Evolutionary conservation across 768 basidiomycete genomes (phyloP).

Genomic region (Rhodotorula taiwanensis): DNA sequence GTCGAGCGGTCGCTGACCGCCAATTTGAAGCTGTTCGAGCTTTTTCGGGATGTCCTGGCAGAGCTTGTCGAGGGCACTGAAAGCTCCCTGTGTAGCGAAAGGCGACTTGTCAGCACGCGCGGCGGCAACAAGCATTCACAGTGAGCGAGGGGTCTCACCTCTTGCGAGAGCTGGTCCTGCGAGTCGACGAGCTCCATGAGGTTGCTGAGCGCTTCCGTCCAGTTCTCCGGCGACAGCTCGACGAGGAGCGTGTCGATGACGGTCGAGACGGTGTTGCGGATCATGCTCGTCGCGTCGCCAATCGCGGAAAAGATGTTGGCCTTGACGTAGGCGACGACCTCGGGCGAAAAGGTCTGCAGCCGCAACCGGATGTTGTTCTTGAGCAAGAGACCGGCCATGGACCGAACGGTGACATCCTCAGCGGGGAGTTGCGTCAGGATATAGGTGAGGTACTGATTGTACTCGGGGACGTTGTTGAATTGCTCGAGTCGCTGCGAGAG

Average conservation of each 20-base stretch:
- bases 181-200: slow-evolving; percentile 75
- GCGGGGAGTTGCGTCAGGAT: slow-evolving; percentile 72
- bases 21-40: slow-evolving; percentile 78
- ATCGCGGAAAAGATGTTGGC: slow-evolving; percentile 67
- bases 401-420: slow-evolving; percentile 87
- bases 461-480: slow-evolving; percentile 41
- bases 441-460: slow-evolving; percentile 69
- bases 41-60: slow-evolving; percentile 95
- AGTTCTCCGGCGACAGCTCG: slow-evolving; percentile 79
- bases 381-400: slow-evolving; percentile 90
- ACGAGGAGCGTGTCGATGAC: slow-evolving; percentile 85
- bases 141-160: slow-evolving; percentile 55
- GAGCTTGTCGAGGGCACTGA: slow-evolving; percentile 87
- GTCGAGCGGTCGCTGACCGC: slow-evolving; percentile 85
- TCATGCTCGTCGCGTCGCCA: slow-evolving; percentile 70
- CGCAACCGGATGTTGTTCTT: slow-evolving; percentile 89
- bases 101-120: neutral
- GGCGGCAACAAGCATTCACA: no score
- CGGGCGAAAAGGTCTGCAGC: slow-evolving; percentile 55
- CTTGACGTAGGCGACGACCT: slow-evolving; percentile 63
- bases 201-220: slow-evolving; percentile 88
- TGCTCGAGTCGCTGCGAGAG: slow-evolving; percentile 44
- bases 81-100: slow-evolving; percentile 60
- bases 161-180: slow-evolving; percentile 66
- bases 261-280: slow-evolving; percentile 88